These are phyloP conservation scores for Paramecium biaurelia DNA, from an alignment of 73 alveolate species.

Conservation along the genomic window DNA sequence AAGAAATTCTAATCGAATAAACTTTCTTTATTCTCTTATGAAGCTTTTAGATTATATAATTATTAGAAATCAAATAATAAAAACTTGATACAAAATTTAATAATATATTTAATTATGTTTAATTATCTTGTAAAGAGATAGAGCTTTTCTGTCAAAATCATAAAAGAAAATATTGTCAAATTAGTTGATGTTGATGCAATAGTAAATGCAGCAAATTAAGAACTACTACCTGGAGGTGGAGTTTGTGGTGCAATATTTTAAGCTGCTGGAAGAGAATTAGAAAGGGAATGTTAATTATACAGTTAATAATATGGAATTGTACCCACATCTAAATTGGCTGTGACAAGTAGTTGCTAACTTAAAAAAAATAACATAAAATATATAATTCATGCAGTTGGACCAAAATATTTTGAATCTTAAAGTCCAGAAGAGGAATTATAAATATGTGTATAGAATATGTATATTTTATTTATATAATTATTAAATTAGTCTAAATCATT, in stretches of 20 bases:
- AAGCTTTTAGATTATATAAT: too few species aligned
- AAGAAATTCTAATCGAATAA: too few species aligned
- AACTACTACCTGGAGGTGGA: background rate
- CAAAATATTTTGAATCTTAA: background rate
- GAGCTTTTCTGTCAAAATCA: background rate
- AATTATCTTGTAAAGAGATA: background rate
- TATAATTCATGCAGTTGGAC: conserved; percentile 23
- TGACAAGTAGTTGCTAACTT: background rate
- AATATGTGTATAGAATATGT: background rate
- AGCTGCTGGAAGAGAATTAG: background rate
- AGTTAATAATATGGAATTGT: background rate
- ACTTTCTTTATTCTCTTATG: background rate
- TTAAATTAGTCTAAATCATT: background rate
- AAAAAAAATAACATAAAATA: background rate
- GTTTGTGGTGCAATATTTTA: conserved; percentile 44
- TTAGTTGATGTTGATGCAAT: conserved; percentile 22
- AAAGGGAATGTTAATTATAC: background rate
- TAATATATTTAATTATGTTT: background rate
- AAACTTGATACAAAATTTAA: background rate
- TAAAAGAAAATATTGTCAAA: background rate
- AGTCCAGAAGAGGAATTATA: background rate
- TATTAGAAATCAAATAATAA: background rate
- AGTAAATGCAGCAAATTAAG: conserved; percentile 3
- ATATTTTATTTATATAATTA: background rate
- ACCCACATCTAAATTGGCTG: background rate